Conservation (phyloP, 2,329 filamentous ascomycete species). For the Beauveria brongniartii region DNA sequence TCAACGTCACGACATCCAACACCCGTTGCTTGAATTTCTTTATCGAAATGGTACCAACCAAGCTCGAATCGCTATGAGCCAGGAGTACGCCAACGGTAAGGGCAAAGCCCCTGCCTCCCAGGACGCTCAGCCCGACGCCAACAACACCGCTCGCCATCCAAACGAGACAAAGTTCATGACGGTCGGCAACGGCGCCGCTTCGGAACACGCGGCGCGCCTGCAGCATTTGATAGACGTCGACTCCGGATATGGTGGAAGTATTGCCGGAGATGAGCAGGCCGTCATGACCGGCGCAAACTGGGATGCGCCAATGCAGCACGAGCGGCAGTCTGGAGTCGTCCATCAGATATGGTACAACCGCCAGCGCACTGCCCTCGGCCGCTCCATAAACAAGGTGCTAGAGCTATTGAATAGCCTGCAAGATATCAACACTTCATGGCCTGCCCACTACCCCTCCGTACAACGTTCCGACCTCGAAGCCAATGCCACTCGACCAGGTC, state of each 20-base stretch:
- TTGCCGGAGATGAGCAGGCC: slow-evolving; percentile 52
- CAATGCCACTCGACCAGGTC: slow-evolving; percentile 51
- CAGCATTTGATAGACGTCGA: slow-evolving; percentile 78
- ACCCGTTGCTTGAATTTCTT: background rate
- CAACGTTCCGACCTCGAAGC: slow-evolving; percentile 53
- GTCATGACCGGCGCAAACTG: slow-evolving; percentile 38
- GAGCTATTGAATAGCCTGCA: slow-evolving; percentile 78
- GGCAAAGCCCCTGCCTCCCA: slow-evolving; percentile 37
- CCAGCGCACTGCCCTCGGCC: slow-evolving; percentile 77
- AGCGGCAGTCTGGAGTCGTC: slow-evolving; percentile 66
- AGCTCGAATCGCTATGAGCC: slow-evolving; percentile 43
- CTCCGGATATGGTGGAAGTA: slow-evolving; percentile 85
- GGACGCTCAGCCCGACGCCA: slow-evolving; percentile 21
- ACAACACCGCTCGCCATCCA: slow-evolving; percentile 21
- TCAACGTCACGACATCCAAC: background rate
- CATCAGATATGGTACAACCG: slow-evolving; percentile 93
- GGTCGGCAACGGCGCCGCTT: slow-evolving; percentile 73
- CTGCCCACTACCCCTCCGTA: slow-evolving; percentile 86
- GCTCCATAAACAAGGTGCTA: slow-evolving; percentile 79
- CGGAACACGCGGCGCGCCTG: slow-evolving; percentile 71
- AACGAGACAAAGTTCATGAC: slow-evolving; percentile 69
- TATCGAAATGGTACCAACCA: slow-evolving; percentile 2
- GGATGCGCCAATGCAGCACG: slow-evolving; percentile 36
- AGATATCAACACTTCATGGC: slow-evolving; percentile 85
- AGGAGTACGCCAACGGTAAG: slow-evolving; percentile 49